A percentile compares a stretch with the other conserved stretches of the same genome.
phyloP scores from a whole-genome alignment of 2,329 filamentous ascomycete genomes.

The Epichloe amarillans region DNA sequence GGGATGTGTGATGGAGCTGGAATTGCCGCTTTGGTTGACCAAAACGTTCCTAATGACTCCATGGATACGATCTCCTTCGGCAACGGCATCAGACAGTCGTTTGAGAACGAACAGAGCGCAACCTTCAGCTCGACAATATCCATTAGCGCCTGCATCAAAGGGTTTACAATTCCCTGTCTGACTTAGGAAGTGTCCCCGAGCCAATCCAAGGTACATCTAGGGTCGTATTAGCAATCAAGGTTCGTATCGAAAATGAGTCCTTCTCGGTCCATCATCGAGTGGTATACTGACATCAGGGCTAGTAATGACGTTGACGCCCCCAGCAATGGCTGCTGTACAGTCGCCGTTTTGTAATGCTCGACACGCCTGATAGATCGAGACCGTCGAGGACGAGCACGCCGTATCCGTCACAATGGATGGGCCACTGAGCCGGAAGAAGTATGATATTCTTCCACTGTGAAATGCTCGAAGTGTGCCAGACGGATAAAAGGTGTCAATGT shows the following conservation, averaged over 20 bases:
- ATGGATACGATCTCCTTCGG: constrained; percentile 52
- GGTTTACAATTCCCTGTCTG: background rate
- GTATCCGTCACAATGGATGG: background rate
- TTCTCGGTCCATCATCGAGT: too few species aligned
- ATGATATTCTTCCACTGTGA: background rate
- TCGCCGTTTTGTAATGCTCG: constrained; percentile 21
- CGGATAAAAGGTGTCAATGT: background rate
- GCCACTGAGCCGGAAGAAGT: background rate
- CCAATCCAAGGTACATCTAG: constrained; percentile 40
- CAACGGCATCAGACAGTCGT: constrained; percentile 28
- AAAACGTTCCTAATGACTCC: constrained; percentile 48
- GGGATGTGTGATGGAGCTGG: constrained; percentile 59
- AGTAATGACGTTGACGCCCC: constrained; percentile 53
- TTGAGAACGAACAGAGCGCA: constrained; percentile 36
- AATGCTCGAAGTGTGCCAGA: background rate
- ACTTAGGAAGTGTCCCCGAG: constrained; percentile 52
- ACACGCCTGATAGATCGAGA: background rate
- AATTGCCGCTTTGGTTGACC: constrained; percentile 60
- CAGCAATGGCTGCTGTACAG: constrained; percentile 51
- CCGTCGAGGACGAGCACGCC: background rate
- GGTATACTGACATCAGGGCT: constrained; percentile 41
- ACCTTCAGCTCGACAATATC: constrained; percentile 41
- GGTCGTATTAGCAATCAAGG: background rate
- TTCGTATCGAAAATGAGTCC: too few species aligned
- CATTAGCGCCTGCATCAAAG: constrained; percentile 45